Evolutionary conservation across 2,329 filamentous ascomycete genomes (phyloP).

Genomic region (Capronia americana): DNA sequence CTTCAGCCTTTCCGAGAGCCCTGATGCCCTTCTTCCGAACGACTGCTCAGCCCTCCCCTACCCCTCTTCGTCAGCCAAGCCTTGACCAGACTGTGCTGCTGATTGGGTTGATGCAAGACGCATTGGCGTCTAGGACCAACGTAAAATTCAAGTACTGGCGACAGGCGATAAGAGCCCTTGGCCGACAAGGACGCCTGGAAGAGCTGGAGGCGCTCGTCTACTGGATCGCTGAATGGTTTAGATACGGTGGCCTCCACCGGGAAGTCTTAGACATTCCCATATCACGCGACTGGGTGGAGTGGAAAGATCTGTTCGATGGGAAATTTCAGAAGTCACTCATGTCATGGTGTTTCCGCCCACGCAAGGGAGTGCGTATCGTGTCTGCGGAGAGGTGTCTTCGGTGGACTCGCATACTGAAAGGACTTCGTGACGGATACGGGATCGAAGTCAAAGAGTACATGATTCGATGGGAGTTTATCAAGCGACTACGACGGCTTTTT

Average conservation of each 20-base stretch:
- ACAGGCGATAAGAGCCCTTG: constrained; percentile 65
- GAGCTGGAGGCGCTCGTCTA: constrained; percentile 28
- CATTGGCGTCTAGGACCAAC: constrained; percentile 53
- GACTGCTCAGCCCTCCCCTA: not conserved
- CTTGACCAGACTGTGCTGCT: constrained; percentile 46
- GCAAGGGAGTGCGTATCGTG: constrained; percentile 22
- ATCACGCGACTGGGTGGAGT: not conserved
- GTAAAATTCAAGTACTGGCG: constrained; percentile 58
- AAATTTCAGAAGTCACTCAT: constrained; percentile 56
- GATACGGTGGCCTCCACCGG: constrained; percentile 20
- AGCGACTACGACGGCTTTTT: constrained; percentile 28
- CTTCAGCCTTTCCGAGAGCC: constrained; percentile 9
- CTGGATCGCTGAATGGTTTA: constrained; percentile 36
- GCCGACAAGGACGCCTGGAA: constrained; percentile 41
- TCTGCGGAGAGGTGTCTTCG: constrained; percentile 31
- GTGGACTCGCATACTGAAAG: constrained; percentile 33
- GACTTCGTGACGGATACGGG: constrained; percentile 29
- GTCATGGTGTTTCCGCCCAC: constrained; percentile 55
- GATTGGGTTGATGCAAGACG: constrained; percentile 55
- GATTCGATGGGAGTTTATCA: constrained; percentile 29
- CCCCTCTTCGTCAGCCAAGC: not conserved
- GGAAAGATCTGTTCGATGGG: constrained; percentile 45
- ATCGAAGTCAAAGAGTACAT: constrained; percentile 27
- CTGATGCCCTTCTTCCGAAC: constrained; percentile 8
- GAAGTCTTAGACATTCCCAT: not conserved